Percentiles rank a stretch among this genome's conserved stretches.
These are phyloP conservation scores for Candida anutae DNA, from an alignment of 1,139 yeast genomes.

Conservation along the genomic window DNA sequence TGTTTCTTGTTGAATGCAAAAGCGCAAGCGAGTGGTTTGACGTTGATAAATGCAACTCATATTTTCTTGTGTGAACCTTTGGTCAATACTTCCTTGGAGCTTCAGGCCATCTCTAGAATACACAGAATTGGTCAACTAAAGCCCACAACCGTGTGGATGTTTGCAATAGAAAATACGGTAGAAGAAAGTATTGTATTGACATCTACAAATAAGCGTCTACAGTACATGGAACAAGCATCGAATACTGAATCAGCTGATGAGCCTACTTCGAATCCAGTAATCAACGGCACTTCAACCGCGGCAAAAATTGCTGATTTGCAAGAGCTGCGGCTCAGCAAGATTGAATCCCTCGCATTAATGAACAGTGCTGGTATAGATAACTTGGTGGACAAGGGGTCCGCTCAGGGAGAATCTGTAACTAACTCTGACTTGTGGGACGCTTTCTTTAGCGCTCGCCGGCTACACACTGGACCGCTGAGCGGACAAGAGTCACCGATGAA, in stretches of 20 bases:
- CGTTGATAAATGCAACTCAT: slow-evolving; percentile 85
- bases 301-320: slow-evolving; percentile 3
- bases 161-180: slow-evolving; percentile 76
- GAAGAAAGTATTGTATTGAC: slow-evolving; percentile 77
- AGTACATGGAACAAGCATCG: slow-evolving; percentile 16
- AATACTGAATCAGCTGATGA: neutral
- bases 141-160: slow-evolving; percentile 86
- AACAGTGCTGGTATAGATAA: slow-evolving; percentile 33
- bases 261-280: neutral
- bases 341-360: slow-evolving; percentile 32
- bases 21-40: slow-evolving; percentile 84
- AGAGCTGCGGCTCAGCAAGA: slow-evolving; percentile 19
- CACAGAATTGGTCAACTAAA: slow-evolving; percentile 85
- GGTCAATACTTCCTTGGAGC: slow-evolving; percentile 77
- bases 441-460: slow-evolving; percentile 33
- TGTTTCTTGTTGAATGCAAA: slow-evolving; percentile 80
- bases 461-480: neutral
- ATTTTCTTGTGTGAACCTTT: slow-evolving; percentile 87
- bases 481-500: too few species aligned
- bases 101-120: slow-evolving; percentile 86
- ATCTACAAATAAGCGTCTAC: slow-evolving; percentile 44
- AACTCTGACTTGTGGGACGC: slow-evolving; percentile 55
- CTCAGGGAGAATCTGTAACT: slow-evolving; percentile 50
- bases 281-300: neutral
- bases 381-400: slow-evolving; percentile 30